Evolutionary conservation across 139 green algal species (phyloP).

Genomic region (Chlamydomonas sphaeroides): DNA sequence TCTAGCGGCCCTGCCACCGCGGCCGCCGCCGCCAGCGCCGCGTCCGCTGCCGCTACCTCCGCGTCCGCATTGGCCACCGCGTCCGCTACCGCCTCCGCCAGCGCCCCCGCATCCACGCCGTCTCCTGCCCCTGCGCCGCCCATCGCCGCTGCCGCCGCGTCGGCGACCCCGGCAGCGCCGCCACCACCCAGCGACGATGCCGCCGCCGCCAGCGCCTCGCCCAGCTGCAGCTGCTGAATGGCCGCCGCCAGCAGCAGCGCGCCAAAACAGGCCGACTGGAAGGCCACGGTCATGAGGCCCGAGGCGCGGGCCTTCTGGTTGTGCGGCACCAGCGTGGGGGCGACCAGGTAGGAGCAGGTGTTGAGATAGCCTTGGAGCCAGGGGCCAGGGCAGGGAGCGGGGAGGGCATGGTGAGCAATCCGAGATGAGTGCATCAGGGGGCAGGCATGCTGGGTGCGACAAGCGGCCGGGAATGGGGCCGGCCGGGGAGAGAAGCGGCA

Average conservation of each 20-base stretch:
- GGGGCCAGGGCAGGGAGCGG: background rate
- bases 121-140: no score
- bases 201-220: background rate
- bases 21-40: no score
- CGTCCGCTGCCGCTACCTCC: no score
- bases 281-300: slow-evolving; percentile 75
- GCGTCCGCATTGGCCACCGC: no score
- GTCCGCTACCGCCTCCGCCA: no score
- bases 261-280: slow-evolving; percentile 70
- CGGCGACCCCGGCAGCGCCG: background rate
- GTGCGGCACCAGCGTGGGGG: slow-evolving; percentile 61
- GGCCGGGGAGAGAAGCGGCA: no score
- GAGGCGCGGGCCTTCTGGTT: slow-evolving; percentile 61
- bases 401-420: no score
- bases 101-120: no score
- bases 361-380: slow-evolving; percentile 66
- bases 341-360: slow-evolving; percentile 77
- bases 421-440: background rate
- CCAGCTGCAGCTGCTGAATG: slow-evolving; percentile 45
- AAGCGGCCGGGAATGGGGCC: no score
- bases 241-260: slow-evolving; percentile 61
- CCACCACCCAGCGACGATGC: background rate
- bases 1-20: no score
- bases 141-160: no score
- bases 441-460: background rate